Evolutionary conservation across 2,329 filamentous ascomycete species (phyloP).

Genomic region (Apiospora sp.): DNA sequence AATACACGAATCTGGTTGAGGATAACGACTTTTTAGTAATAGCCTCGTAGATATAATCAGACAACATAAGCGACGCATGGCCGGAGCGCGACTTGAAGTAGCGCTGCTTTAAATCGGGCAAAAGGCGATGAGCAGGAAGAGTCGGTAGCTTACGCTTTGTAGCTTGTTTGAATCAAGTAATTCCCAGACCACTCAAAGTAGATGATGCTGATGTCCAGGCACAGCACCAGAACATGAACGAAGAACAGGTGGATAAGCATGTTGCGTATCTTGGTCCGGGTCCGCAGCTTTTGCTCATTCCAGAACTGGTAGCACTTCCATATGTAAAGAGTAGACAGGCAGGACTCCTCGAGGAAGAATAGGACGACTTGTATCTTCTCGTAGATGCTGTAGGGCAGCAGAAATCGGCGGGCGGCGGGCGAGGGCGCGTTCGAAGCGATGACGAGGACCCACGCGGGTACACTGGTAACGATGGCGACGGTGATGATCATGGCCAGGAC

Average conservation of each 20-base stretch:
- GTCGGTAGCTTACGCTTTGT: slow-evolving; percentile 41
- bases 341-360: slow-evolving; percentile 53
- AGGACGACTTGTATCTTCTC: slow-evolving; percentile 50
- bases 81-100: not conserved
- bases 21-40: not conserved
- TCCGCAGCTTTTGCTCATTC: slow-evolving; percentile 40
- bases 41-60: not conserved
- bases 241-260: slow-evolving; percentile 52
- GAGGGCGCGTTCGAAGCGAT: slow-evolving; percentile 11
- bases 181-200: slow-evolving; percentile 49
- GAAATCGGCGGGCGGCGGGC: not conserved
- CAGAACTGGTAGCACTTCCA: slow-evolving; percentile 54
- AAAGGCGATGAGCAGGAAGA: not conserved
- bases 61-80: not conserved
- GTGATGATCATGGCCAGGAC: slow-evolving; percentile 65
- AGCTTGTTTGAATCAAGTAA: slow-evolving; percentile 48
- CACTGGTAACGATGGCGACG: slow-evolving; percentile 60
- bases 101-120: not conserved
- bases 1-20: slow-evolving; percentile 46
- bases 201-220: slow-evolving; percentile 50
- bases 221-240: slow-evolving; percentile 45
- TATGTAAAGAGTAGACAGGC: slow-evolving; percentile 59
- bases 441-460: slow-evolving; percentile 60
- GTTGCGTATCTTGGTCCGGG: slow-evolving; percentile 43
- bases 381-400: slow-evolving; percentile 27